Conservation (phyloP, 106 monocot species). For the Acanthochlamys bracteata region DNA sequence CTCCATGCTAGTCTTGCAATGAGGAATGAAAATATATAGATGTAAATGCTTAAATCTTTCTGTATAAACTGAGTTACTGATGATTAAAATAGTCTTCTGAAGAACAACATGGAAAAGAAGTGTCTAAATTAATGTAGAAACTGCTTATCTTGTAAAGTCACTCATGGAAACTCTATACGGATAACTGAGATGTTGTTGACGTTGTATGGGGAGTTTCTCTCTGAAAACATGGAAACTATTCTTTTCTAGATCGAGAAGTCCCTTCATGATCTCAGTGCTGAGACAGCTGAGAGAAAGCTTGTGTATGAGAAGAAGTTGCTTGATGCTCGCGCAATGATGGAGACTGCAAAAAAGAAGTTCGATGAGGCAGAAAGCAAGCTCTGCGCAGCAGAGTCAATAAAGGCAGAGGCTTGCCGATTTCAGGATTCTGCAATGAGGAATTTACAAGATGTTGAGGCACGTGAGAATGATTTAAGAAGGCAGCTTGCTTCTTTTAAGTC, state of each 20-base stretch:
- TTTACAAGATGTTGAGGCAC: slow-evolving; percentile 76
- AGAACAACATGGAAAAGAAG: no score
- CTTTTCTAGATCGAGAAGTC: slow-evolving; percentile 76
- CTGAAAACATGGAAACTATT: background rate
- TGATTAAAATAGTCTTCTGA: no score
- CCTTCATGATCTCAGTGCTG: slow-evolving; percentile 68
- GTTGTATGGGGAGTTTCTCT: background rate
- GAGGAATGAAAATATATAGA: no score
- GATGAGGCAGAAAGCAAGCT: slow-evolving; percentile 68
- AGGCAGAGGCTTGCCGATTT: slow-evolving; percentile 58
- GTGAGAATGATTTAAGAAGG: slow-evolving; percentile 84
- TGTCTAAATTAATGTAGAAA: no score
- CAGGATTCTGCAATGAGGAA: slow-evolving; percentile 48
- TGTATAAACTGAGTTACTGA: no score
- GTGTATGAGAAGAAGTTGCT: slow-evolving; percentile 65
- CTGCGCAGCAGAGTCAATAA: slow-evolving; percentile 41
- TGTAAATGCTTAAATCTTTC: no score
- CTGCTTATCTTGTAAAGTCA: no score
- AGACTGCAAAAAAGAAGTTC: slow-evolving; percentile 47
- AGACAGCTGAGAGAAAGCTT: slow-evolving; percentile 76
- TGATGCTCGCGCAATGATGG: slow-evolving; percentile 52
- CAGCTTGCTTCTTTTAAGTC: slow-evolving; percentile 33
- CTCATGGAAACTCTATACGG: no score
- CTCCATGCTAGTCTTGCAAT: no score
- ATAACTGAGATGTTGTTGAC: no score